phyloP scores from a whole-genome alignment of 1,284 basidiomycete genomes.

The Sparassis latifolia region DNA sequence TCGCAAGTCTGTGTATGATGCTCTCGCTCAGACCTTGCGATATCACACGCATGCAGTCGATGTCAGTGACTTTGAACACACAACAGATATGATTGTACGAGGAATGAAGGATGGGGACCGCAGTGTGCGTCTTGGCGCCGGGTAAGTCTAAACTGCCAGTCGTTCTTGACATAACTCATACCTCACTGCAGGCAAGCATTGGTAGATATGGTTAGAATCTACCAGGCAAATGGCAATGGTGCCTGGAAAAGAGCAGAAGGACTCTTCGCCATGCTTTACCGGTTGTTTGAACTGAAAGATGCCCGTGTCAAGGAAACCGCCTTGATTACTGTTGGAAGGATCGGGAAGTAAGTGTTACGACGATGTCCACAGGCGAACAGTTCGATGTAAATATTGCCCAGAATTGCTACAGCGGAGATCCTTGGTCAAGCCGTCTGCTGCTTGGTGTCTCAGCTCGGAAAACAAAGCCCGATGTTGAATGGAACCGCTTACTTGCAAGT shows the following conservation, averaged over 20 bases:
- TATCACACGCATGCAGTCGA: slow-evolving; percentile 36
- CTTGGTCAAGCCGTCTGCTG: slow-evolving; percentile 59
- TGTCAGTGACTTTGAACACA: slow-evolving; percentile 30
- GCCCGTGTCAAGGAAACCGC: slow-evolving; percentile 52
- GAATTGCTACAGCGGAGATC: slow-evolving; percentile 43
- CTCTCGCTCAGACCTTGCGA: slow-evolving; percentile 38
- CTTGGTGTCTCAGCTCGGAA: slow-evolving; percentile 65
- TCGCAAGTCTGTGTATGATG: slow-evolving; percentile 37
- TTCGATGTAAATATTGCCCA: slow-evolving; percentile 17
- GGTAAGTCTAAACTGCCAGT: slow-evolving; percentile 36
- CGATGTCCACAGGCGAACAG: too few species aligned
- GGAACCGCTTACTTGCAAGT: slow-evolving; percentile 71
- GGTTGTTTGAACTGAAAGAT: slow-evolving; percentile 37
- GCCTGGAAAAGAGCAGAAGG: slow-evolving; percentile 31
- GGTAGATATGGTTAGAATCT: slow-evolving; percentile 38
- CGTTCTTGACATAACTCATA: neutral
- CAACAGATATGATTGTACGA: slow-evolving; percentile 34
- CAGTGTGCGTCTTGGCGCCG: slow-evolving; percentile 56
- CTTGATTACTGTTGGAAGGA: slow-evolving; percentile 49
- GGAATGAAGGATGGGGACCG: slow-evolving; percentile 51
- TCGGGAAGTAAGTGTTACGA: slow-evolving; percentile 49
- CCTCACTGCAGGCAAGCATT: slow-evolving; percentile 37
- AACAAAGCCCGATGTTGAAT: slow-evolving; percentile 59
- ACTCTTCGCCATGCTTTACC: slow-evolving; percentile 43
- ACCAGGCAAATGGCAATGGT: slow-evolving; percentile 23